Evolutionary conservation across 306 rosid species (phyloP).

Genomic region (Trichosanthes cucumerina): DNA sequence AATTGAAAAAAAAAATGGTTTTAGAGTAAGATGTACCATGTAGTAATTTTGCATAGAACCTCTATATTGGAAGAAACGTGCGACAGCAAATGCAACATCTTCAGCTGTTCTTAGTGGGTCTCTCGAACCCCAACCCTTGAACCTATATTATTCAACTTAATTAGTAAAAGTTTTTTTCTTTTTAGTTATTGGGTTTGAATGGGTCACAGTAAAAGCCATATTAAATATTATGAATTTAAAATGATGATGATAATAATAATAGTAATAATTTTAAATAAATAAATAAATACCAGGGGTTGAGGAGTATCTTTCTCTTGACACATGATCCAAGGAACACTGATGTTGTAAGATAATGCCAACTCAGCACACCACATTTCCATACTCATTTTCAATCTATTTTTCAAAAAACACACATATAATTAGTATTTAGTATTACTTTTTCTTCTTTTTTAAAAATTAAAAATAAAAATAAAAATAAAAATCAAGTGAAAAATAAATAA

Average conservation of each 20-base stretch:
- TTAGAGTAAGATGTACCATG: slow-evolving; percentile 22
- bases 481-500: too few species aligned
- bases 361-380: slow-evolving; percentile 51
- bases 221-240: neutral
- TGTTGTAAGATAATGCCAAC: slow-evolving; percentile 28
- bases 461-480: neutral
- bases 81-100: slow-evolving; percentile 49
- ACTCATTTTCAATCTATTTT: slow-evolving; percentile 43
- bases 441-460: neutral
- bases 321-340: slow-evolving; percentile 55
- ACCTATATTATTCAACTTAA: slow-evolving; percentile 12
- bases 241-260: too few species aligned
- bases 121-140: slow-evolving; percentile 36
- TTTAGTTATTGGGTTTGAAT: slow-evolving; percentile 26
- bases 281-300: slow-evolving; percentile 20
- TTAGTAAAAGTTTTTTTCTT: neutral
- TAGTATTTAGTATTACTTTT: neutral
- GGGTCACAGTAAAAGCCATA: slow-evolving; percentile 42
- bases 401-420: too few species aligned
- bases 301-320: slow-evolving; percentile 44
- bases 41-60: slow-evolving; percentile 53
- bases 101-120: slow-evolving; percentile 51
- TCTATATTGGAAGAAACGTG: slow-evolving; percentile 41
- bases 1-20: too few species aligned
- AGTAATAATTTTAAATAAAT: too few species aligned